Evolutionary conservation across 495 filamentous ascomycete genomes (phyloP), one percentile per base, ranked within the genome.

Genomic region (Penicillium salamii): DNA sequence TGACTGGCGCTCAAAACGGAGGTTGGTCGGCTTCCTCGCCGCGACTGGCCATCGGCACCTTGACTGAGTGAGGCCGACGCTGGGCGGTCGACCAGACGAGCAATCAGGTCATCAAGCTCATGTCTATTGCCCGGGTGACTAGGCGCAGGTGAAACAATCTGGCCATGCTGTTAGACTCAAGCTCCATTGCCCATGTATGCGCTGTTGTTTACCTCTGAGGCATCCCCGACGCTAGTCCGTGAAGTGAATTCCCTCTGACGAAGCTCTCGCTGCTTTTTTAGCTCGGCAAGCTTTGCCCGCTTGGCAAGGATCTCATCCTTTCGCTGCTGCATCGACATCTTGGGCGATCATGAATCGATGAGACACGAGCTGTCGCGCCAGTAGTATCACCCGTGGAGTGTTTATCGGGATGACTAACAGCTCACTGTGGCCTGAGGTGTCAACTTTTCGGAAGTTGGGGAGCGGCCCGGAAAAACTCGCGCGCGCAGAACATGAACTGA

Each of bases 281-380:
- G 80, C 78, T 97, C 95, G 21, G 86, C 91, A 57, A 99, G 89
- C 76, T 88, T 95, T 24, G 90, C 91, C 73, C 85, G 86, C 72
- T 97, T 99, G 53, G 88, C 90, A 37, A 90, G 72, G 59, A 99
- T 95, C 74, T 97, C 93, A 73, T 93, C 90, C 72, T 86, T 86
- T 53, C 91, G 85, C 75, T 89, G 84, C 72, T 91, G 87, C 79
- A 90, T 88, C 40, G 70, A 68, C 68, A 71, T 72, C 50, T 52
- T 66, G 55, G 14, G 19, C 36, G 39, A 53, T 45, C 54, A 52
- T 44, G 13, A 39, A 46, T 17, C 19, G n/a, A 47, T 37, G 31
- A 36, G 29, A 49, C 46, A 20, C 47, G 42, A 57, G 33, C 49
- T 46, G 49, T 50, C 49, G 26, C 54, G 49, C 49, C 35, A 34